phyloP scores from a whole-genome alignment of 257 asterid species.

The Nicotiana sylvestris region DNA sequence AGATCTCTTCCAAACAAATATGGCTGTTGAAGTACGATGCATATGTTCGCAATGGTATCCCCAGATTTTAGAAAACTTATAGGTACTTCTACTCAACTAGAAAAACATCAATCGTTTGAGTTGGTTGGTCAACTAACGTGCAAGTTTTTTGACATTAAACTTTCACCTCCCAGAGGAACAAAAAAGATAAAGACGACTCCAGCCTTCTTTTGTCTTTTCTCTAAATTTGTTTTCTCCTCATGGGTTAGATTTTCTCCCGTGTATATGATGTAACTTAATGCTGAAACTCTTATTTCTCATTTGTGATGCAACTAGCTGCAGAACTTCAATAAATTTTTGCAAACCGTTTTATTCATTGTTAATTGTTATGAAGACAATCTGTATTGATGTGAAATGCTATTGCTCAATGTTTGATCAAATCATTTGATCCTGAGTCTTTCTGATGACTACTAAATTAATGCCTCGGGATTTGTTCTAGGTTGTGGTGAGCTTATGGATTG shows the following conservation, averaged over 20 bases:
- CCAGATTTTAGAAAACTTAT: neutral
- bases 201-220: neutral
- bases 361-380: neutral
- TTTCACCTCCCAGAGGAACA: neutral
- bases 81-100: neutral
- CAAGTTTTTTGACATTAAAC: neutral
- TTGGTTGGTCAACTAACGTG: neutral
- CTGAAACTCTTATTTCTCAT: neutral
- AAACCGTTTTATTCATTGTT: neutral
- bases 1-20: neutral
- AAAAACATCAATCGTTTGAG: neutral
- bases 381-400: neutral
- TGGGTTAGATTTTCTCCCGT: neutral
- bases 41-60: neutral
- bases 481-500: conserved; percentile 52
- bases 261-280: neutral
- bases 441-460: neutral
- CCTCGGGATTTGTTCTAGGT: conserved; percentile 38
- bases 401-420: neutral
- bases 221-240: neutral
- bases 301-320: neutral
- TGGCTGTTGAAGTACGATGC: neutral
- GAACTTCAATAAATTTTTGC: neutral
- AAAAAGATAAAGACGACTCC: neutral
- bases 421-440: neutral